Evolutionary conservation across 345 rosid species (phyloP), one percentile per base, ranked within the genome.

Genomic region (Noccaea caerulescens): DNA sequence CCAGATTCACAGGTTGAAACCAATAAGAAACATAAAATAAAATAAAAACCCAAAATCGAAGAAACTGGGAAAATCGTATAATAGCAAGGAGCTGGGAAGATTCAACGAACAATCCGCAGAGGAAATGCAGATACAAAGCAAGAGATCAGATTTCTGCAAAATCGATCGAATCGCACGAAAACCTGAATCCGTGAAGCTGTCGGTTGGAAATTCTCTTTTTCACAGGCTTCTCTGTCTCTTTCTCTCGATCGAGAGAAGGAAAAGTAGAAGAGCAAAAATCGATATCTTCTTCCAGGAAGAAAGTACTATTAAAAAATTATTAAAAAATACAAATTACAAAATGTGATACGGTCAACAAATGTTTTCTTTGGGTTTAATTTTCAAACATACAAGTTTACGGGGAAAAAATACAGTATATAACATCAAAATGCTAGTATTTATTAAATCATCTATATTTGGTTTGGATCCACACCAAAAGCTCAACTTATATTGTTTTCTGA

Each of bases 301-400:
- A 68, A 44, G 57, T 58, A 43, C 4, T 64, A 9, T 69, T 69
- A 45, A 25, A 56, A 36, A 41, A 4, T 58, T 20, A 13, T 44
- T 23, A 41, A 4, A 5, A 5, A 18, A 7, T 3, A 20, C 23
- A n/a, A 45, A 1, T 3, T 10, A 3, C 0, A 8, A 47, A 12
- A 41, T n/a, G 39, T 14, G 58, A 62, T 75, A 69, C 66, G 74
- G 79, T 75, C 79, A 75, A 68, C 74, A 54, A 50, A 32, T 61
- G 37, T 14, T 18, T 36, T 41, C 39, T 38, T n/a, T n/a, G 14
- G 13, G 14, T 0, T 70, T 50, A 30, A 7, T 59, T 60, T 50
- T 10, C 39, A 20, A 14, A 23, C 27, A 10, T 45, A 25, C 11
- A 16, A 16, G 41, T 12, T 44, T 44, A 34, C 8, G 1, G 30